Conservation (phyloP, 2,329 filamentous ascomycete genomes). For the Penicillium expansum region DNA sequence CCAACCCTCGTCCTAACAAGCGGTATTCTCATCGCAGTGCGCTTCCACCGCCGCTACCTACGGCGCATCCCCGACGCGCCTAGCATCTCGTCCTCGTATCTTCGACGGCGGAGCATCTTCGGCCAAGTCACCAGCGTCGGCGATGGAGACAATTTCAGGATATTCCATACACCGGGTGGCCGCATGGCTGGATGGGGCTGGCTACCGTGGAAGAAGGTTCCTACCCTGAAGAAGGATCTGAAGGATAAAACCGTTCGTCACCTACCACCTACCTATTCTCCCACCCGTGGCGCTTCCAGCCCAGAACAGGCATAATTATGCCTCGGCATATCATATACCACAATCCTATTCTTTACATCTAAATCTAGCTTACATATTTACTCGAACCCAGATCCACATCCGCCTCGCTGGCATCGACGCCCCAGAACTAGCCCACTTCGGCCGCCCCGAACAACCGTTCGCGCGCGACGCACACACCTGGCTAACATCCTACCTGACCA, state of each 20-base stretch:
- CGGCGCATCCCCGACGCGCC: conserved; percentile 77
- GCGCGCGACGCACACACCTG: conserved; percentile 76
- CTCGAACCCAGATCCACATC: conserved; percentile 63
- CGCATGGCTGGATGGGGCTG: conserved; percentile 87
- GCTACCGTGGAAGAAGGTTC: conserved; percentile 69
- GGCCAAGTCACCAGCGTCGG: conserved; percentile 90
- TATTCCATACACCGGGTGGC: conserved; percentile 95
- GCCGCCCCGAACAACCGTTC: conserved; percentile 79
- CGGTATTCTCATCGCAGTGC: conserved; percentile 36
- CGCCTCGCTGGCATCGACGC: conserved; percentile 91
- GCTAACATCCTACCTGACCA: conserved; percentile 69
- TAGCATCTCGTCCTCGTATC: conserved; percentile 71
- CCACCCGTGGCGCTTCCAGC: background rate
- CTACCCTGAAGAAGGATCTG: conserved; percentile 64
- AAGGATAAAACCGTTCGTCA: conserved; percentile 71
- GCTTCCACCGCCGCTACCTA: conserved; percentile 57
- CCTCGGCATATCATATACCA: background rate
- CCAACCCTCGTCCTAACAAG: conserved; percentile 40
- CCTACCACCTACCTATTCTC: conserved; percentile 1
- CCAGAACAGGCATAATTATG: background rate
- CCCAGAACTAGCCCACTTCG: conserved; percentile 90
- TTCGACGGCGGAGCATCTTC: conserved; percentile 72
- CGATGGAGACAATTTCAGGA: conserved; percentile 91
- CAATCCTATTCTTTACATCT: background rate
- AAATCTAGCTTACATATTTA: background rate